A percentile compares a stretch with the other conserved stretches of the same genome.
Conservation (phyloP, 2,329 filamentous ascomycete genomes). For the Fusarium sp. region DNA sequence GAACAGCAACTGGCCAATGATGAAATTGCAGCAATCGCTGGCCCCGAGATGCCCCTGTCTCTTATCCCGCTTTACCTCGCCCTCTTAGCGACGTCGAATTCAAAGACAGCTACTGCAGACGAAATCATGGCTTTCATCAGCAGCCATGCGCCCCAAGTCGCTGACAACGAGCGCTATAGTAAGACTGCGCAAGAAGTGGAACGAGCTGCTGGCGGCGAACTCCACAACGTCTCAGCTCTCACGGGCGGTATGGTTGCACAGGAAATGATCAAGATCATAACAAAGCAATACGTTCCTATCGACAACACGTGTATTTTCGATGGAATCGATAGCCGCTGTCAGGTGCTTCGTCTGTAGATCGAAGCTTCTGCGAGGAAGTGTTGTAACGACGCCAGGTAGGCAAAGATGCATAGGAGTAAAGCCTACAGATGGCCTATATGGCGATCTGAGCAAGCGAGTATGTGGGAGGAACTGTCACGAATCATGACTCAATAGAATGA, state of each 20-base stretch:
- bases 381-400: not conserved
- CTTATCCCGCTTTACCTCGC: constrained; percentile 77
- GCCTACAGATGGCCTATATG: too few relatives aligned
- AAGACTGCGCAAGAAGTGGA: constrained; percentile 74
- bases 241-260: constrained; percentile 95
- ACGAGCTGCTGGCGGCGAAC: constrained; percentile 82
- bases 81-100: constrained; percentile 65
- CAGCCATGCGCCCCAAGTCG: constrained; percentile 59
- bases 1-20: constrained; percentile 67
- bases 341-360: constrained; percentile 64
- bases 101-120: constrained; percentile 57
- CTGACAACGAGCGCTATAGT: constrained; percentile 60
- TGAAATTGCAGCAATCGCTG: constrained; percentile 60
- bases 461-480: constrained; percentile 9
- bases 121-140: constrained; percentile 64
- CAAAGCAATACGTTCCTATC: constrained; percentile 76
- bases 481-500: constrained; percentile 27
- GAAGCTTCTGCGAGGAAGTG: not conserved
- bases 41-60: constrained; percentile 64
- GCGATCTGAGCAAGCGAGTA: not conserved
- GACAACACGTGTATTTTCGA: constrained; percentile 79
- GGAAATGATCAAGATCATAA: constrained; percentile 91
- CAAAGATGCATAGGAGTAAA: not conserved
- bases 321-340: constrained; percentile 71
- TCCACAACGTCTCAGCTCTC: constrained; percentile 91